These are phyloP conservation scores for Cephalotrichum gorgonifer DNA, from an alignment of 2,329 filamentous ascomycete species.

Conservation along the genomic window DNA sequence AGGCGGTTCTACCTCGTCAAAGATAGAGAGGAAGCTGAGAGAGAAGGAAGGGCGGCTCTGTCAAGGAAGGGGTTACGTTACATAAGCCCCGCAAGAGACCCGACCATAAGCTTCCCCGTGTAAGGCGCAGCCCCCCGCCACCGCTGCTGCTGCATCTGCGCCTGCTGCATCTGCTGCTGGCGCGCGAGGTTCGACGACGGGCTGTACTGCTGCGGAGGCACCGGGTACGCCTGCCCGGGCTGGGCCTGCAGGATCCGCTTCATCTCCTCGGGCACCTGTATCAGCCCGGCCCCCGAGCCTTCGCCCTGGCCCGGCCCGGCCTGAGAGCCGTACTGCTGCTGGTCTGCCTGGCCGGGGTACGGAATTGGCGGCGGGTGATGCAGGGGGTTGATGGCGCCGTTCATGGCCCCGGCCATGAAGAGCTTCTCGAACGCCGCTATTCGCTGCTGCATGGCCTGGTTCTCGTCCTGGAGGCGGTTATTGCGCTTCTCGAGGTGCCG, in stretches of 20 bases:
- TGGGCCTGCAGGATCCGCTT: constrained; percentile 50
- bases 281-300: constrained; percentile 44
- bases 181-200: constrained; percentile 34
- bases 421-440: constrained; percentile 69
- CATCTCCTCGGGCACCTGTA: constrained; percentile 56
- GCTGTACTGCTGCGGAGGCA: constrained; percentile 35
- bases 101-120: constrained; percentile 77
- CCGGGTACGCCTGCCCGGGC: constrained; percentile 44
- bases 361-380: constrained; percentile 43
- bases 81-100: constrained; percentile 86
- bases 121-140: constrained; percentile 47
- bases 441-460: constrained; percentile 65
- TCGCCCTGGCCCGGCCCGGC: constrained; percentile 29
- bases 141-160: constrained; percentile 36
- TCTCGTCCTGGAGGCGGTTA: constrained; percentile 71
- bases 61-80: constrained; percentile 36
- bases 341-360: constrained; percentile 24
- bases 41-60: neutral
- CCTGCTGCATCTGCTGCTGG: constrained; percentile 47
- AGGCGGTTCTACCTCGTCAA: neutral
- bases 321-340: constrained; percentile 34
- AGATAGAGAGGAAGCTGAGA: neutral
- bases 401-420: constrained; percentile 67
- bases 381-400: constrained; percentile 43
- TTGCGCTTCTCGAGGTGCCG: constrained; percentile 87